Percentiles rank a stretch among this genome's conserved stretches.
These are phyloP conservation scores for Neopestalotiopsis rosae DNA, from an alignment of 2,329 filamentous ascomycete genomes.

Conservation along the genomic window DNA sequence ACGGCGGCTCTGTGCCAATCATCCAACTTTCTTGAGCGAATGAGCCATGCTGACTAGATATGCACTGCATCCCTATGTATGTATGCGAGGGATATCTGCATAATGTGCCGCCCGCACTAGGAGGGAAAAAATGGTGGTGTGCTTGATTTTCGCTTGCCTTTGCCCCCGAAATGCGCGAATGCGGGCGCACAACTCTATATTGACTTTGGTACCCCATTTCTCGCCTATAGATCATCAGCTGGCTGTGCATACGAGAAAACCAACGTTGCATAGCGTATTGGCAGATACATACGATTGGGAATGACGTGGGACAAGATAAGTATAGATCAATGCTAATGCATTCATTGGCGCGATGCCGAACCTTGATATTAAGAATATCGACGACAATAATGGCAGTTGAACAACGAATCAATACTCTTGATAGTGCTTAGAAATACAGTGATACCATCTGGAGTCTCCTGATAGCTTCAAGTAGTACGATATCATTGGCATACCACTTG, in stretches of 20 bases:
- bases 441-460: not conserved
- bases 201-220: not conserved
- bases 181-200: not conserved
- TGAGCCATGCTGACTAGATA: not conserved
- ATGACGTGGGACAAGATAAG: not conserved
- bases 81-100: not conserved
- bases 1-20: not conserved
- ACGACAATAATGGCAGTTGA: not conserved
- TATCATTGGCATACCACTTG: not conserved
- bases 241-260: not conserved
- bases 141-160: not conserved
- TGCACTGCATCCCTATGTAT: not conserved
- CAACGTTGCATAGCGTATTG: not conserved
- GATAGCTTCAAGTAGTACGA: not conserved
- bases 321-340: not conserved
- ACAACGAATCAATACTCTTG: not conserved
- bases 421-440: not conserved
- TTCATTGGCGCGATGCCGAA: not conserved
- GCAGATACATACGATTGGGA: not conserved
- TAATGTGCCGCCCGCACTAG: not conserved
- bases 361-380: not conserved
- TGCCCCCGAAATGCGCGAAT: not conserved
- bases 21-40: not conserved
- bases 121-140: not conserved
- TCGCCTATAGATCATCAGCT: not conserved